A percentile compares a stretch with the other conserved stretches of the same genome.
Conservation (phyloP, 805 yeast species). For the Yamadazyma paraphyllophila region DNA sequence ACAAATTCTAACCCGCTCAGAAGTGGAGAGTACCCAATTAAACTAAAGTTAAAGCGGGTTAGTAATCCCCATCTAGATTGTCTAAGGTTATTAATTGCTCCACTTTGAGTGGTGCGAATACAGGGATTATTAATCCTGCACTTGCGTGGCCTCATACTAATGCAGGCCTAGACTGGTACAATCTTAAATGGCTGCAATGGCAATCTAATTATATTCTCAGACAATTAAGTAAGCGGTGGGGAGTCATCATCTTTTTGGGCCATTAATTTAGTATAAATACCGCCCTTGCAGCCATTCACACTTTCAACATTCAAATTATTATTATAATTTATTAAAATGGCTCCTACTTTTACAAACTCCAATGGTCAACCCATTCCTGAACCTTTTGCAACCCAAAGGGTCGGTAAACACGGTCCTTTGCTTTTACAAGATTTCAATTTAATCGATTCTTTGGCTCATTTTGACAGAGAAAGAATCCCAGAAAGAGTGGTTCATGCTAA, state of each 20-base stretch:
- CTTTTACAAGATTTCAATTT: conserved; percentile 78
- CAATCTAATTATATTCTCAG: not conserved
- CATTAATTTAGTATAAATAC: not conserved
- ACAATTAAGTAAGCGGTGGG: conserved; percentile 2
- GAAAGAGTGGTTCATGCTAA: conserved; percentile 93
- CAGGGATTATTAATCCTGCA: conserved; percentile 4
- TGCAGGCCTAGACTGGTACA: conserved; percentile 1
- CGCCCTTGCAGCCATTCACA: not conserved
- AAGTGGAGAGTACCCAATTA: not conserved
- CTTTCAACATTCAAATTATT: not conserved
- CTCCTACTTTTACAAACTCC: conserved; percentile 67
- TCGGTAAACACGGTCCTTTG: conserved; percentile 75
- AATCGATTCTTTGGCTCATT: conserved; percentile 80
- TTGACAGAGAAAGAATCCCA: conserved; percentile 87
- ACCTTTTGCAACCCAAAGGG: conserved; percentile 73
- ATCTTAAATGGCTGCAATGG: not conserved
- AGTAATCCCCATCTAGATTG: not conserved
- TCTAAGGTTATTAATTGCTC: conserved; percentile 7
- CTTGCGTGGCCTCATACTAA: not conserved
- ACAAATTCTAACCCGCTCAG: not conserved
- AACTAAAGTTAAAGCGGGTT: not conserved
- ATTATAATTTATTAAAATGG: conserved; percentile 23
- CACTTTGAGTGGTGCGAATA: conserved; percentile 4
- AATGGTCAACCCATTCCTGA: conserved; percentile 77
- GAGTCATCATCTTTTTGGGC: not conserved